Percentiles rank a stretch among this genome's conserved stretches.
These are phyloP conservation scores for Grigorovia transvaalensis DNA, from an alignment of 805 yeast species.

Conservation along the genomic window DNA sequence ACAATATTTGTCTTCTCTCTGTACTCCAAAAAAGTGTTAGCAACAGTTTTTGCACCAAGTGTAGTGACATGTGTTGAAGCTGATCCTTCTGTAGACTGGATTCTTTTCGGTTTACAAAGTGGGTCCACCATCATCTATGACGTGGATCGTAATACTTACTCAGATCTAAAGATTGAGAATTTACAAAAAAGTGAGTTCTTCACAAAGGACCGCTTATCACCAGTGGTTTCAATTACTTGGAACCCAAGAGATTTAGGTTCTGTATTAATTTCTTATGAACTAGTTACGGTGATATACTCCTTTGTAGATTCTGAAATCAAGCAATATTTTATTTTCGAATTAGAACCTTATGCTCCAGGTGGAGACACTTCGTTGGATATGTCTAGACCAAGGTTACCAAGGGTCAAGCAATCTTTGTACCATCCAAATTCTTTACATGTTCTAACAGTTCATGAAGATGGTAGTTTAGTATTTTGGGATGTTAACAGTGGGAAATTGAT, in stretches of 20 bases:
- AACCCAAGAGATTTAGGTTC: slow-evolving; percentile 87
- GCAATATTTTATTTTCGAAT: slow-evolving; percentile 45
- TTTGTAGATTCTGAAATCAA: slow-evolving; percentile 50
- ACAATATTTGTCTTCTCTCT: slow-evolving; percentile 62
- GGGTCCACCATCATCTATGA: slow-evolving; percentile 69
- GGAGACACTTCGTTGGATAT: slow-evolving; percentile 37
- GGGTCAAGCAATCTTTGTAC: slow-evolving; percentile 48
- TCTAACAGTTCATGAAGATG: slow-evolving; percentile 70
- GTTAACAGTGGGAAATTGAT: slow-evolving; percentile 63
- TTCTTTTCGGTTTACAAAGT: slow-evolving; percentile 66
- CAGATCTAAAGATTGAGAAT: slow-evolving; percentile 60
- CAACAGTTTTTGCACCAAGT: slow-evolving; percentile 52
- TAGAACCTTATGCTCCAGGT: slow-evolving; percentile 64
- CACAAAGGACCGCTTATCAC: slow-evolving; percentile 48
- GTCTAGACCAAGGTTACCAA: slow-evolving; percentile 32
- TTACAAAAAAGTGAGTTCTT: slow-evolving; percentile 50
- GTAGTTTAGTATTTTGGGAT: slow-evolving; percentile 89
- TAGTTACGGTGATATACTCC: slow-evolving; percentile 60
- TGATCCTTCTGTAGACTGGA: slow-evolving; percentile 86
- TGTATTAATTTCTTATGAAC: slow-evolving; percentile 60
- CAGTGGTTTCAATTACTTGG: slow-evolving; percentile 59
- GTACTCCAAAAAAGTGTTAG: slow-evolving; percentile 48
- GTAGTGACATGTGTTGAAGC: slow-evolving; percentile 57
- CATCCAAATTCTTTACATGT: slow-evolving; percentile 91
- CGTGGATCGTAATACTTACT: slow-evolving; percentile 61